Percentiles rank a stretch among this genome's conserved stretches.
Conservation (phyloP, 768 basidiomycete genomes). For the Tephrocybe sp. region DNA sequence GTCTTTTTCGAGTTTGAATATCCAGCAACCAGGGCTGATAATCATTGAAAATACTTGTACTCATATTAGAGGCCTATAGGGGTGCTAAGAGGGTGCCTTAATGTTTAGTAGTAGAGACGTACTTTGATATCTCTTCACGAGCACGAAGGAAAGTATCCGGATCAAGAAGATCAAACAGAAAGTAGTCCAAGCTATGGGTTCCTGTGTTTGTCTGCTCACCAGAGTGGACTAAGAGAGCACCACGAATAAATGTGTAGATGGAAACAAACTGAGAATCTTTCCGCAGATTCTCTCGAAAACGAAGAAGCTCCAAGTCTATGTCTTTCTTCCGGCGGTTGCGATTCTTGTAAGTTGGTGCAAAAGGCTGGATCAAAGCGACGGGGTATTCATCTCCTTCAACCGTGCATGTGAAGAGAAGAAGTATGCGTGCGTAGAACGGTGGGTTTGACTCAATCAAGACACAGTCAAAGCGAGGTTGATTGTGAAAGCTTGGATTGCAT, state of each 20-base stretch:
- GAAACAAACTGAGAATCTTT: constrained; percentile 7
- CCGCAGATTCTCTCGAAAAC: background rate
- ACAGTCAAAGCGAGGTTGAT: constrained; percentile 23
- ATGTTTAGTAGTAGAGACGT: background rate
- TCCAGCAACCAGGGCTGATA: too few relatives aligned
- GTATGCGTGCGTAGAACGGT: constrained; percentile 1
- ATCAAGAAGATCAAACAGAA: constrained; percentile 5
- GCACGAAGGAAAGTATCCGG: background rate
- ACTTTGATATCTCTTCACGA: background rate
- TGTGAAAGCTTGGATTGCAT: constrained; percentile 29
- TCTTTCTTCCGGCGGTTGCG: constrained; percentile 1
- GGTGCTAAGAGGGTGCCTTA: background rate
- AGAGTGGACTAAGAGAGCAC: constrained; percentile 6
- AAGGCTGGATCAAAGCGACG: constrained; percentile 12
- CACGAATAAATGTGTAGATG: background rate
- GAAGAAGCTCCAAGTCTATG: constrained; percentile 7
- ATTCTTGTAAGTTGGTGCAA: background rate
- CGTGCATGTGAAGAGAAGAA: constrained; percentile 10
- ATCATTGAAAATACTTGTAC: too few relatives aligned
- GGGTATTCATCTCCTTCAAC: constrained; percentile 3
- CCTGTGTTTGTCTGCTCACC: constrained; percentile 16
- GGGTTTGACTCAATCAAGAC: constrained; percentile 11
- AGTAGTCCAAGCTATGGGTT: background rate
- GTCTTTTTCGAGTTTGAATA: too few relatives aligned
- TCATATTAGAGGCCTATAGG: background rate